Conservation (phyloP, 2,329 filamentous ascomycete species). For the Ceratocystis variospora region DNA sequence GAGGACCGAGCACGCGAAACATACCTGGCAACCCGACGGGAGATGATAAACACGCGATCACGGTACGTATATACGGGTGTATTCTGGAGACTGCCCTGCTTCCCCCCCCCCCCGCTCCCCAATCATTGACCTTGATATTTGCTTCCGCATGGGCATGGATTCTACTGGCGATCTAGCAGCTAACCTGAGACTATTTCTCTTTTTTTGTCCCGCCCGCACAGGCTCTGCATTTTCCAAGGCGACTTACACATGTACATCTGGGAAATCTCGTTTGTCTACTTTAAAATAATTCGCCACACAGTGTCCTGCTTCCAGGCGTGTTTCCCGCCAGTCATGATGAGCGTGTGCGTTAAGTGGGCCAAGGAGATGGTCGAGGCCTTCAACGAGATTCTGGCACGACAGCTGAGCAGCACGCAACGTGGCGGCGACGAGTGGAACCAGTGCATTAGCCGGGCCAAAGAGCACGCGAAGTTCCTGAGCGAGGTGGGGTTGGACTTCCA, state of each 20-base stretch:
- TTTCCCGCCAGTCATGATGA: conserved; percentile 78
- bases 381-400: conserved; percentile 66
- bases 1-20: conserved; percentile 80
- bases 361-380: conserved; percentile 88
- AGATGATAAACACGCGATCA: conserved; percentile 65
- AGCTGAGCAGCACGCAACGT: conserved; percentile 72
- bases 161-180: background rate
- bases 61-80: conserved; percentile 41
- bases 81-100: background rate
- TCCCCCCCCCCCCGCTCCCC: too few relatives aligned
- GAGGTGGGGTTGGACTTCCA: conserved; percentile 86
- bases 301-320: conserved; percentile 76
- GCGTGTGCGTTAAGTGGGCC: conserved; percentile 95
- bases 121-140: background rate
- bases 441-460: conserved; percentile 68
- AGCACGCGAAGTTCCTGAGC: conserved; percentile 64
- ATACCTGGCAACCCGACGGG: conserved; percentile 67
- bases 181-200: background rate
- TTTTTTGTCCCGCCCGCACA: conserved; percentile 26
- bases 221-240: conserved; percentile 89
- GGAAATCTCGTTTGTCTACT: conserved; percentile 90
- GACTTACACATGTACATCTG: conserved; percentile 88
- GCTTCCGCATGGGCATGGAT: too few relatives aligned
- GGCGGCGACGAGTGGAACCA: conserved; percentile 64
- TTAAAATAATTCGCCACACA: conserved; percentile 86